Evolutionary conservation across 2,329 filamentous ascomycete genomes (phyloP), one percentile per base, ranked within the genome.

Genomic region (Stachybotrys chlorohalonatus): DNA sequence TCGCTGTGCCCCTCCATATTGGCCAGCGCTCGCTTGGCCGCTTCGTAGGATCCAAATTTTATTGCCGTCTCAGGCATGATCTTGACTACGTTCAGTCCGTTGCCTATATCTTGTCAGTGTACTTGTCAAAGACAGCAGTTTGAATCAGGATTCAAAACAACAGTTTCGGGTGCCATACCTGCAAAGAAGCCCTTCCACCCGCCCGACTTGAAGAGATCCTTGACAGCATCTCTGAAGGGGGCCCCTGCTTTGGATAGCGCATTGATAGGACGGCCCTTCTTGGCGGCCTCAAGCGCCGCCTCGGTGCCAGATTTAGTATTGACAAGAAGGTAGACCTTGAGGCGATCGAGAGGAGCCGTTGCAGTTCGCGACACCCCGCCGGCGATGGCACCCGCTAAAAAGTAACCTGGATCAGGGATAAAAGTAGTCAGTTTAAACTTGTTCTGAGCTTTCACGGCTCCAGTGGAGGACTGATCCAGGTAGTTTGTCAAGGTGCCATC

Each of bases 1-100:
- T 97, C 90, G 59, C 85, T 81, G 64, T 96, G 91, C 7, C 94
- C 94, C 77, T 97, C 94, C 52, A 96, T 72, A 56, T 83, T 85
- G 51, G 93, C 90, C 57, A 97, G 83, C 5, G 87, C 83, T 58
- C 90, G 85, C 76, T 97, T 99, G 8, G 91, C 87, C 52, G 90
- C 91, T 82, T 99, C 94, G 67, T 96, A 99, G 17, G 92, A 93
- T 57, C 94, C 94, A 69, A 99, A 99, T 72, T 96, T 95, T 68
- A 99, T 96, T 31, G 94, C 93, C 31, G 93, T 96, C 74, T 99
- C 94, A 0, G 94, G 94, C 90, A 97, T 96, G 57, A 99, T 94
- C 71, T 99, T 99, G 65, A 96, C 72, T 3, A 99, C 91, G 63
- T 99, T 99, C 62, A 99, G 77, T 4, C 94, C 94, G 66, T 99